A percentile compares a stretch with the other conserved stretches of the same genome.
These are phyloP conservation scores for Podospora anserina DNA, from an alignment of 495 filamentous ascomycete genomes.

Conservation along the genomic window DNA sequence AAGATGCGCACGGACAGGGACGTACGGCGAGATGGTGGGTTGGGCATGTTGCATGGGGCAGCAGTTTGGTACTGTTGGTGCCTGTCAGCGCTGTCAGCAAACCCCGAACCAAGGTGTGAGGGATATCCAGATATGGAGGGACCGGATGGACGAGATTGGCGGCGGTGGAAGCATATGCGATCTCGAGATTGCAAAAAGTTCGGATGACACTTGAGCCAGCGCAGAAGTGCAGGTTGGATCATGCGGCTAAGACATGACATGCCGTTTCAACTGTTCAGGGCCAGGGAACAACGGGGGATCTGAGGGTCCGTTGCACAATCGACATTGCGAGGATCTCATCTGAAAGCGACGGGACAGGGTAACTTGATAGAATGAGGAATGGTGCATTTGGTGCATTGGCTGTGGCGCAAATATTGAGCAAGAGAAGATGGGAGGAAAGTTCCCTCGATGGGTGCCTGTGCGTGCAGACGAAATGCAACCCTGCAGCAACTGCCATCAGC, in stretches of 20 bases:
- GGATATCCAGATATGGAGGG: neutral
- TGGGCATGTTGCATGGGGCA: neutral
- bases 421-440: neutral
- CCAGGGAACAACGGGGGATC: neutral
- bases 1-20: neutral
- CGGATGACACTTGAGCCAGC: neutral
- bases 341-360: neutral
- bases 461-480: neutral
- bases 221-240: neutral
- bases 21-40: neutral
- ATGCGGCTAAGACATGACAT: slow-evolving; percentile 5
- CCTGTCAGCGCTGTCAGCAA: slow-evolving; percentile 6
- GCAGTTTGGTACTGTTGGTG: slow-evolving; percentile 1
- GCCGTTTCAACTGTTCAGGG: neutral
- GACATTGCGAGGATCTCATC: slow-evolving; percentile 3
- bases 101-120: neutral
- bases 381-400: neutral
- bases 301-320: slow-evolving; percentile 2
- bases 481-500: slow-evolving; percentile 3
- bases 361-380: neutral
- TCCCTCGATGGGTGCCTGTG: neutral
- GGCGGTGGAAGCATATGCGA: neutral
- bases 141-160: neutral
- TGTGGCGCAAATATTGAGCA: neutral
- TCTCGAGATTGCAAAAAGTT: neutral